Evolutionary conservation across 139 green algal genomes (phyloP).

Genomic region (Coccomyxa sp.): DNA sequence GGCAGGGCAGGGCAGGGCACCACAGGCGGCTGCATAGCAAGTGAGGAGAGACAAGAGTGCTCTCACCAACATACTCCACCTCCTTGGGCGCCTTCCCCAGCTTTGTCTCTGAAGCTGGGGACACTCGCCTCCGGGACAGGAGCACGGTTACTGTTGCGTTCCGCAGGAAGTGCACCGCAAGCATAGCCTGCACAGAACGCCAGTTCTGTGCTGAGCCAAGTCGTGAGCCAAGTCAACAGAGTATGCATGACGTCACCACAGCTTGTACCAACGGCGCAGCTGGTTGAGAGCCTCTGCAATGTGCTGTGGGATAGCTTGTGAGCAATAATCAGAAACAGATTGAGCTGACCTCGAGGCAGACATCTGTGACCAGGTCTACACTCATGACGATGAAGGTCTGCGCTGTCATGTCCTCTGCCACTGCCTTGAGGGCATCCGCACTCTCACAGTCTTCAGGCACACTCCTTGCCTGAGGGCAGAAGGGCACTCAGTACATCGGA

Average conservation of each 20-base stretch:
- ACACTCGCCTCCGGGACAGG: slow-evolving; percentile 44
- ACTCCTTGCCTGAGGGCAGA: slow-evolving; percentile 30
- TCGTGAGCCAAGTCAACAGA: not conserved
- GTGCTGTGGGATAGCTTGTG: not conserved
- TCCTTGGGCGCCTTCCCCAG: slow-evolving; percentile 69
- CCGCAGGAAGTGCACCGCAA: slow-evolving; percentile 38
- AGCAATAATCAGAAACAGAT: not conserved
- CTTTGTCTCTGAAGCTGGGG: slow-evolving; percentile 62
- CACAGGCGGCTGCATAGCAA: not conserved
- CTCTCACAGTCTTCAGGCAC: slow-evolving; percentile 63
- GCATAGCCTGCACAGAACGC: slow-evolving; percentile 25
- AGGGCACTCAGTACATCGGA: not conserved
- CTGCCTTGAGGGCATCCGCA: slow-evolving; percentile 52
- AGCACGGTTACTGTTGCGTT: slow-evolving; percentile 57
- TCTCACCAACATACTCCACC: slow-evolving; percentile 71
- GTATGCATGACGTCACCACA: not conserved
- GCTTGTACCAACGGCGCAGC: not conserved
- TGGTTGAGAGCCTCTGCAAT: not conserved
- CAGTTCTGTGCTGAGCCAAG: not conserved
- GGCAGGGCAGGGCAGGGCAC: not conserved
- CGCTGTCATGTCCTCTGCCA: slow-evolving; percentile 29
- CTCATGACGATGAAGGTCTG: slow-evolving; percentile 55
- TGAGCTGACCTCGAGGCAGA: slow-evolving; percentile 31
- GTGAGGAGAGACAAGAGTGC: no score
- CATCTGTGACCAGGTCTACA: slow-evolving; percentile 63